Percentiles rank a stretch among this genome's conserved stretches.
These are phyloP conservation scores for Mycena belliarum DNA, from an alignment of 768 basidiomycete genomes.

Conservation along the genomic window DNA sequence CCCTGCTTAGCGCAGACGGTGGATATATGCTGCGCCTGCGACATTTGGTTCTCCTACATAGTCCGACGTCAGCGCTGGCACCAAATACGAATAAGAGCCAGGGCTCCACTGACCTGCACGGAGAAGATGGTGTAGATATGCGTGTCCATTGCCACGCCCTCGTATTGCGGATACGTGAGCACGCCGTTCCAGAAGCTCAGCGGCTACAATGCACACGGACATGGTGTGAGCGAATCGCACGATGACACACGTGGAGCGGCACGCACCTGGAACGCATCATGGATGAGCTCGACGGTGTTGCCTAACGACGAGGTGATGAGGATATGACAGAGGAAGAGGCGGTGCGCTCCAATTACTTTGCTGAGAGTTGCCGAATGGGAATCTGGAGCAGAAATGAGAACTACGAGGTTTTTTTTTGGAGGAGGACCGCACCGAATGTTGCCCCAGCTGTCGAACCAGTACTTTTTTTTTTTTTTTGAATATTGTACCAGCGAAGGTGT, in stretches of 20 bases:
- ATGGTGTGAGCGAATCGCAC: neutral
- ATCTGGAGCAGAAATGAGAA: slow-evolving; percentile 2
- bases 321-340: neutral
- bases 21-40: slow-evolving; percentile 9
- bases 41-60: slow-evolving; percentile 12
- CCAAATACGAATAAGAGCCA: neutral
- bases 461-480: too few relatives aligned
- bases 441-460: slow-evolving; percentile 73
- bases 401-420: neutral
- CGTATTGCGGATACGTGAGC: neutral
- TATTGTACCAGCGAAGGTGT: slow-evolving; percentile 20
- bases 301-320: slow-evolving; percentile 1
- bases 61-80: neutral
- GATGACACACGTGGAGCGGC: neutral
- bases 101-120: neutral
- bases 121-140: slow-evolving; percentile 20
- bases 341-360: slow-evolving; percentile 45
- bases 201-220: neutral
- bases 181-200: slow-evolving; percentile 11
- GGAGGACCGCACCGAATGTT: slow-evolving; percentile 57
- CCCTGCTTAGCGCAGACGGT: slow-evolving; percentile 3
- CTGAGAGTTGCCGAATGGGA: slow-evolving; percentile 34
- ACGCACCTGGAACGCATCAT: slow-evolving; percentile 19
- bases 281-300: slow-evolving; percentile 12
- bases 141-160: slow-evolving; percentile 18